Conservation (phyloP, 2,329 filamentous ascomycete species). For the Penicillium occitanis region DNA sequence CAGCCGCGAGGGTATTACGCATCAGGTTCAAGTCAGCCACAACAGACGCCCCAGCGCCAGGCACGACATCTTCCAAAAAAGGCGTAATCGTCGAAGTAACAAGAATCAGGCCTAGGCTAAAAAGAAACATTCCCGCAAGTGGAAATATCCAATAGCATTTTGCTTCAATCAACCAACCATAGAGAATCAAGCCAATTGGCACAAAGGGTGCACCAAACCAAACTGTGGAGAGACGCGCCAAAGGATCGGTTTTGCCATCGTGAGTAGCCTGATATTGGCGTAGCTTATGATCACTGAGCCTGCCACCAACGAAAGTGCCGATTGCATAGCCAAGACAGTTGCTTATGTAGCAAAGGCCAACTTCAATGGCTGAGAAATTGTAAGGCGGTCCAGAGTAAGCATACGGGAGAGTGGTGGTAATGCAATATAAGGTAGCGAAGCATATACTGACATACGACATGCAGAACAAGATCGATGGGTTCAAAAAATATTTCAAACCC, state of each 20-base stretch:
- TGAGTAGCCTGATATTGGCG: constrained; percentile 1
- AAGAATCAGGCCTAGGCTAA: constrained; percentile 20
- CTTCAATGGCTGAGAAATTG: neutral
- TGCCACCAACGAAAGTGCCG: neutral
- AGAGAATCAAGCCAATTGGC: constrained; percentile 1
- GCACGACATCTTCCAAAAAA: constrained; percentile 17
- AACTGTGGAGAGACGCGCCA: neutral
- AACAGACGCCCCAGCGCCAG: constrained; percentile 18
- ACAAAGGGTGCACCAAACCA: constrained; percentile 4
- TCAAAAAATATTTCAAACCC: neutral
- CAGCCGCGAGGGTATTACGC: constrained; percentile 17
- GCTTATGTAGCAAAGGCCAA: constrained; percentile 3
- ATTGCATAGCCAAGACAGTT: constrained; percentile 4
- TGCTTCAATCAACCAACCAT: neutral
- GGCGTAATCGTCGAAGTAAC: constrained; percentile 20
- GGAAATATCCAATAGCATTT: neutral
- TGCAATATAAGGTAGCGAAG: neutral
- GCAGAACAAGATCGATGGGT: neutral
- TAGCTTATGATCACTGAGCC: neutral
- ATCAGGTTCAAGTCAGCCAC: constrained; percentile 20
- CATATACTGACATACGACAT: constrained; percentile 5
- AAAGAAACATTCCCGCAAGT: neutral
- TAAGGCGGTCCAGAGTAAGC: neutral
- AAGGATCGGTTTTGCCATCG: neutral
- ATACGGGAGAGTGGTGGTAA: neutral